Base-by-base conservation (phyloP, 169 alveolate species). In the Sarcocystis neurona region DNA sequence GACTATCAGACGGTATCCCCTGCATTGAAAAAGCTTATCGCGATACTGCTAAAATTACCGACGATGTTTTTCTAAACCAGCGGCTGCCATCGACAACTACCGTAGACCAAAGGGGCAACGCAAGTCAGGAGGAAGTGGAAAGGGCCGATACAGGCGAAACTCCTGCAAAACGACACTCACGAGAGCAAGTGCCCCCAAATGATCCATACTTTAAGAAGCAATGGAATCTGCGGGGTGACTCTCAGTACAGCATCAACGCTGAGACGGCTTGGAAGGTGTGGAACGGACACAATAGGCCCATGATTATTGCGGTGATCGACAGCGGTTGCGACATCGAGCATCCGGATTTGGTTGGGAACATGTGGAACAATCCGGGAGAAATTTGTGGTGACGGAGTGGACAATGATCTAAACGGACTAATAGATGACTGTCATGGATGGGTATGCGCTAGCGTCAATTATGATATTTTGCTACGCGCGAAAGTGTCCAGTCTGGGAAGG, bases 401-500 rank as follows among this genome's bases (percentile, higher is more conserved):
- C 68, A 93, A 92, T 50, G 95, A 91, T 63, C 63, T 41, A 4
- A 93, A 93, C 78, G 95, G 95, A 8, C 89, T 77, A 23, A 91
- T 93, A 15, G 95, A 93, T 46, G 95, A 93, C 50, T 48, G 94
- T 8, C 78, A 92, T 43, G 95, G 95, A 37, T 63, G 89, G 89
- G 89, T 82, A 58, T 15, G 90, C 48, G 60, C 27, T 50, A 18
- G 18, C 60, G 60, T 10, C 60, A 50, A 8, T 50, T 10, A 50
- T 50, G 27, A 18, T 50, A 8, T 8, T 18, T 18, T 50, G 60
- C 18, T 18, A 50, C 60, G 18, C 18, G 18, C 60, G 18, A 10
- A 50, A 8, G 10, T 63, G 77, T 30, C 8, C n/a, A 5, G n/a
- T 30, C 8, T 63, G 37, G n/a, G 41, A 63, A 10, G 37, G 41